phyloP scores from a whole-genome alignment of 176 grass and related monocot species.

The Thinopyrum elongatum region DNA sequence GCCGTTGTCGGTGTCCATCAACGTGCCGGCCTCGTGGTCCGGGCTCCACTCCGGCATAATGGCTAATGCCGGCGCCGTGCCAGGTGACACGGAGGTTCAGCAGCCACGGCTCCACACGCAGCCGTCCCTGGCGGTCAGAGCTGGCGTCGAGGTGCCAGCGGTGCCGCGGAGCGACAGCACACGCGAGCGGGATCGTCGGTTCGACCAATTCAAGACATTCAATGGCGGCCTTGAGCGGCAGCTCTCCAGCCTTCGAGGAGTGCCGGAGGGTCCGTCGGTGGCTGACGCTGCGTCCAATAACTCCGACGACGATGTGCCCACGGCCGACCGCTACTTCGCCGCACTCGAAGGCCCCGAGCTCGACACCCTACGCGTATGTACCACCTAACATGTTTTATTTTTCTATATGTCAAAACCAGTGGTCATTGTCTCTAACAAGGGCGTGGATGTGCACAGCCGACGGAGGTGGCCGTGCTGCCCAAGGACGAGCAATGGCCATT shows the following conservation, averaged over 20 bases:
- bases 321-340: constrained; percentile 67
- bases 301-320: constrained; percentile 22
- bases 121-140: neutral
- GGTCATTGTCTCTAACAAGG: neutral
- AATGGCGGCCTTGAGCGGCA: neutral
- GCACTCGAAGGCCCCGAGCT: constrained; percentile 80
- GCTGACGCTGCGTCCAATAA: neutral
- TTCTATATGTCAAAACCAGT: neutral
- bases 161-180: neutral
- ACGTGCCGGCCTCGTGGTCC: neutral
- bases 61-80: too few species aligned
- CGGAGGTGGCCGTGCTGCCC: neutral
- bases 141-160: neutral
- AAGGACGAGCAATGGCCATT: neutral
- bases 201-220: neutral
- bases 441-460: neutral
- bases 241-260: neutral
- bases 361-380: constrained; percentile 66
- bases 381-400: neutral
- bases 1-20: neutral
- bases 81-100: too few species aligned
- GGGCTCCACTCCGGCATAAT: neutral
- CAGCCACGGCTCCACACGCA: neutral
- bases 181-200: neutral
- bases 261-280: neutral